These are phyloP conservation scores for Casaregolazyma lundiana DNA, from an alignment of 1,139 yeast genomes.

Conservation along the genomic window DNA sequence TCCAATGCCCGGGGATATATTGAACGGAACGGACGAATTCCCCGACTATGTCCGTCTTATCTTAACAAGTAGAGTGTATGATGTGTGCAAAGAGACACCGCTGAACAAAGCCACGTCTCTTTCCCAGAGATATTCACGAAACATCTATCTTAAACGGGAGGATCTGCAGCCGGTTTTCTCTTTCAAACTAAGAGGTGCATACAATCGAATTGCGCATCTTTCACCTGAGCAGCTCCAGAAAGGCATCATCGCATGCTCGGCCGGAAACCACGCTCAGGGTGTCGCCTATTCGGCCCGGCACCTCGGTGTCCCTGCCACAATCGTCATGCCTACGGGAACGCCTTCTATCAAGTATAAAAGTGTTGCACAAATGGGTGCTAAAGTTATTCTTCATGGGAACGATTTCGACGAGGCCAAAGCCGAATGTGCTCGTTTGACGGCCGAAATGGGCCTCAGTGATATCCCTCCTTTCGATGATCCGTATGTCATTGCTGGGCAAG, in stretches of 20 bases:
- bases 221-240: conserved; percentile 62
- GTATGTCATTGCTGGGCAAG: conserved; percentile 98
- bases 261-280: conserved; percentile 99
- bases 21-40: conserved; percentile 30
- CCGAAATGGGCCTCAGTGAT: conserved; percentile 69
- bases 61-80: conserved; percentile 88
- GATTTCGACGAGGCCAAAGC: conserved; percentile 90
- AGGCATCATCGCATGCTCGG: conserved; percentile 97
- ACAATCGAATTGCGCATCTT: conserved; percentile 90
- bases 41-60: conserved; percentile 94
- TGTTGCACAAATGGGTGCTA: conserved; percentile 88
- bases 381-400: conserved; percentile 87
- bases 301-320: conserved; percentile 85
- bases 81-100: conserved; percentile 89
- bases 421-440: conserved; percentile 72
- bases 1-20: background rate
- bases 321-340: conserved; percentile 96
- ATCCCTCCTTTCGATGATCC: conserved; percentile 99
- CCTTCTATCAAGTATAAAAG: conserved; percentile 91
- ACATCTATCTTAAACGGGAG: conserved; percentile 78
- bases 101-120: conserved; percentile 70
- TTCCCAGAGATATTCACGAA: conserved; percentile 67
- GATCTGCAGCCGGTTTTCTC: conserved; percentile 93
- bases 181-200: conserved; percentile 95
- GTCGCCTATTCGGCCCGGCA: conserved; percentile 88